phyloP scores from a whole-genome alignment of 768 basidiomycete genomes.

The Tricholoma furcatifolium region DNA sequence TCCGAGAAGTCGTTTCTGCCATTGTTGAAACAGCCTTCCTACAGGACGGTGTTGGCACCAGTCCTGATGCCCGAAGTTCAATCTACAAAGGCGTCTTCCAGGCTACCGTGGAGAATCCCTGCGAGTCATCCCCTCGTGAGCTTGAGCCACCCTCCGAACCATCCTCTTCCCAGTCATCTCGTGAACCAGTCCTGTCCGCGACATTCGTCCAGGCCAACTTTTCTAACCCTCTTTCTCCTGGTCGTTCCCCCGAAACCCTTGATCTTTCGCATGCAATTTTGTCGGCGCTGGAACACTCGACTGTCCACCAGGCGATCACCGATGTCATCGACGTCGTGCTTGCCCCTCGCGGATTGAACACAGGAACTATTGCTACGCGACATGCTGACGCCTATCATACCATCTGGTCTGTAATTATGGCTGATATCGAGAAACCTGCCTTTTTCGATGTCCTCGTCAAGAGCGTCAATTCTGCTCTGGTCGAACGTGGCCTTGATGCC shows the following conservation, averaged over 20 bases:
- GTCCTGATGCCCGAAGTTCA: too few relatives aligned
- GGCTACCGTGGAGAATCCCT: too few relatives aligned
- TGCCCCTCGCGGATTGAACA: constrained; percentile 1
- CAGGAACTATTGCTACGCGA: background rate
- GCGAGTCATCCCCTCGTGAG: too few relatives aligned
- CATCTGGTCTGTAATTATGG: constrained; percentile 2
- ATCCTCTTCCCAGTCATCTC: too few relatives aligned
- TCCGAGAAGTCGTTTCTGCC: too few relatives aligned
- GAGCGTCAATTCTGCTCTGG: background rate
- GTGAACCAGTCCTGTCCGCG: too few relatives aligned
- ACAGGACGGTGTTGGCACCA: too few relatives aligned
- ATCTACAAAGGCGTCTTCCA: too few relatives aligned
- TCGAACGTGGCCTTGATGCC: constrained; percentile 1
- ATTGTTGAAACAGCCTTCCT: too few relatives aligned
- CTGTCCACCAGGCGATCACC: background rate
- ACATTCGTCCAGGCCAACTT: too few relatives aligned
- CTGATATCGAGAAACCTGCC: background rate
- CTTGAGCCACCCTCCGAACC: too few relatives aligned
- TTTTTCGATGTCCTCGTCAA: constrained; percentile 1
- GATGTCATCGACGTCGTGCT: background rate
- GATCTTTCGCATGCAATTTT: background rate
- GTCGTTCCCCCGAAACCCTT: background rate
- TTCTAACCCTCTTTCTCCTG: too few relatives aligned
- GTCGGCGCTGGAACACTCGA: background rate
- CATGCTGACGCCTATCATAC: background rate